Percentiles rank a stretch among this genome's conserved stretches.
Conservation (phyloP, 2,329 filamentous ascomycete species). For the Penicillium decumbens region DNA sequence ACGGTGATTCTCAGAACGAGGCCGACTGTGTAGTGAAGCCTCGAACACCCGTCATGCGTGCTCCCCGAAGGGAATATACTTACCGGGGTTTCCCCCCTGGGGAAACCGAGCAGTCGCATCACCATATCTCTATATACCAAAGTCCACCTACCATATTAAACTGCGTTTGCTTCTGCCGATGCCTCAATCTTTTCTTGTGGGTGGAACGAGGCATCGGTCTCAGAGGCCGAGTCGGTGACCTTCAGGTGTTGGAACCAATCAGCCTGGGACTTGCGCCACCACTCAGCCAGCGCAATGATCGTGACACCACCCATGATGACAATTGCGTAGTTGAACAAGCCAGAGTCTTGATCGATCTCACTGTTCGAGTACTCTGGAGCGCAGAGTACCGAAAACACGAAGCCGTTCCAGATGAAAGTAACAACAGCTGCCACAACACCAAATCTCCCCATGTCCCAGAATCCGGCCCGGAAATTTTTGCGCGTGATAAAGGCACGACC, state of each 20-base stretch:
- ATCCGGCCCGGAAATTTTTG: conserved; percentile 41
- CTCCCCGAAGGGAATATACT: conserved; percentile 11
- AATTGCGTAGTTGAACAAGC: conserved; percentile 35
- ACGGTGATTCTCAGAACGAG: conserved; percentile 71
- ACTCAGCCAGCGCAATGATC: conserved; percentile 18
- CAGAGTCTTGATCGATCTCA: conserved; percentile 18
- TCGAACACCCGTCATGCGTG: conserved; percentile 27
- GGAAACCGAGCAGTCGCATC: background rate
- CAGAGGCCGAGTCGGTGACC: conserved; percentile 8
- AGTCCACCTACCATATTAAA: conserved; percentile 1
- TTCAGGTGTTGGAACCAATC: conserved; percentile 23
- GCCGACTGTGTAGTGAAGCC: conserved; percentile 11
- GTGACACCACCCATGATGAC: conserved; percentile 45
- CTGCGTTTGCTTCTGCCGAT: background rate
- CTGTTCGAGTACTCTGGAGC: conserved; percentile 36
- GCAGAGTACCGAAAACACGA: conserved; percentile 45
- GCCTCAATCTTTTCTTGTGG: background rate
- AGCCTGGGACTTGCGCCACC: conserved; percentile 22
- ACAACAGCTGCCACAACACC: conserved; percentile 44
- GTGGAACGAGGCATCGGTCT: conserved; percentile 5
- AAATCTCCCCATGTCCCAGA: conserved; percentile 42
- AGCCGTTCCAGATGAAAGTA: conserved; percentile 45
- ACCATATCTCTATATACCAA: background rate
- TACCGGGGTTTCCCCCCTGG: conserved; percentile 5
- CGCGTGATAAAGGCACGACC: conserved; percentile 43